Evolutionary conservation across 129 eudicot genomes (phyloP).

Genomic region (Flaveria bidentis): DNA sequence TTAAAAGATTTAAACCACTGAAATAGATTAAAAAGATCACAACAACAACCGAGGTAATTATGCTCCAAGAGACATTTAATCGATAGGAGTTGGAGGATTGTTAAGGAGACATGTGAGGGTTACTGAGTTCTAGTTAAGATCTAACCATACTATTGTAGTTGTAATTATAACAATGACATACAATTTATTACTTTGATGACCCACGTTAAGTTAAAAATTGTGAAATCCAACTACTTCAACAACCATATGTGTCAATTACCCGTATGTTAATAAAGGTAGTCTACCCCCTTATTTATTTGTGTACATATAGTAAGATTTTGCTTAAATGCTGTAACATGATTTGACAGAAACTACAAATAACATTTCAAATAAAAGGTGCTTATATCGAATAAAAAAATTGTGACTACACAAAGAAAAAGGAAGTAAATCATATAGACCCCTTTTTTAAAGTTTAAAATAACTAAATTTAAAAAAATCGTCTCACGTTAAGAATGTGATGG

Average conservation of each 20-base stretch:
- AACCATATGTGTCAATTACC: neutral
- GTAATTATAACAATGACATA: too few relatives aligned
- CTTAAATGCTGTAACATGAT: neutral
- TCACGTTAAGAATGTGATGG: too few relatives aligned
- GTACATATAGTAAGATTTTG: neutral
- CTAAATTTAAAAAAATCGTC: too few relatives aligned
- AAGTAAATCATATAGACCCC: too few relatives aligned
- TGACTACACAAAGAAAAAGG: too few relatives aligned
- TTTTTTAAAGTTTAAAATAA: too few relatives aligned
- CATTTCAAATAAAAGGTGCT: neutral
- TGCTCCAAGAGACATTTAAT: neutral
- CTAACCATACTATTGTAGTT: neutral
- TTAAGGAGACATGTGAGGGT: neutral
- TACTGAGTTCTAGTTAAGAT: neutral
- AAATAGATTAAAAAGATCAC: too few relatives aligned
- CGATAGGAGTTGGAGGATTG: neutral
- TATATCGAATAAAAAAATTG: neutral
- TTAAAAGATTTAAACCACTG: too few relatives aligned
- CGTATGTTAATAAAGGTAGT: neutral
- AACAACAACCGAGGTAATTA: neutral
- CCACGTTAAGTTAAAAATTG: neutral
- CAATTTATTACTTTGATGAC: too few relatives aligned
- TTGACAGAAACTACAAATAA: neutral
- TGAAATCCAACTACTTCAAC: neutral
- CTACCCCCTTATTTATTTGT: neutral